Evolutionary conservation across 2,329 filamentous ascomycete species (phyloP).

Genomic region (Microdochium nivale): DNA sequence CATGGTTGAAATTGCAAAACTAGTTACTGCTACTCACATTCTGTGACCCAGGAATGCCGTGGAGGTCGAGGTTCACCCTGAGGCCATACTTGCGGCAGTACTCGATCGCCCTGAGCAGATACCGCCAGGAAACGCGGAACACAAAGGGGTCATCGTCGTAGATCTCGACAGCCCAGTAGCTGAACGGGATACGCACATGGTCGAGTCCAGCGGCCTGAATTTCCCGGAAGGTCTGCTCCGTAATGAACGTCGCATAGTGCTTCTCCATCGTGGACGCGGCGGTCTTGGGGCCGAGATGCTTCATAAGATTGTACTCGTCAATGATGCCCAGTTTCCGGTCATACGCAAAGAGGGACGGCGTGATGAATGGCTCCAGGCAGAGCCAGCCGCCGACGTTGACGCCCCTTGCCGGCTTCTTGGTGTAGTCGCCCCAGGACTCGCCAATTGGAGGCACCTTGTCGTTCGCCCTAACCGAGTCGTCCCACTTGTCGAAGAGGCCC

Average conservation of each 20-base stretch:
- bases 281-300: slow-evolving; percentile 57
- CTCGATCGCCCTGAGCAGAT: slow-evolving; percentile 85
- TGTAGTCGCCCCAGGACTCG: slow-evolving; percentile 68
- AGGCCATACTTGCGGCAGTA: slow-evolving; percentile 89
- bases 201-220: slow-evolving; percentile 86
- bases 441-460: slow-evolving; percentile 70
- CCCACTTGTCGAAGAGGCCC: slow-evolving; percentile 78
- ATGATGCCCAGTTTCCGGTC: slow-evolving; percentile 59
- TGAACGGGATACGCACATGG: slow-evolving; percentile 92
- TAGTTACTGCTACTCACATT: slow-evolving; percentile 36
- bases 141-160: slow-evolving; percentile 87
- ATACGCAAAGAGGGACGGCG: slow-evolving; percentile 75
- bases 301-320: slow-evolving; percentile 78
- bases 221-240: slow-evolving; percentile 71
- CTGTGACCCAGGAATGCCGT: slow-evolving; percentile 85
- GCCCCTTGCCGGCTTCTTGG: slow-evolving; percentile 70
- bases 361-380: slow-evolving; percentile 89
- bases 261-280: slow-evolving; percentile 66
- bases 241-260: slow-evolving; percentile 87
- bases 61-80: slow-evolving; percentile 85
- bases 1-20: too few relatives aligned
- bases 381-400: slow-evolving; percentile 95
- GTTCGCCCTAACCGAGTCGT: slow-evolving; percentile 74
- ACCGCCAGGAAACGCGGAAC: slow-evolving; percentile 81
- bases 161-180: slow-evolving; percentile 86